Evolutionary conservation across 1,284 basidiomycete species (phyloP).

Genomic region (Puccinia brachypodii): DNA sequence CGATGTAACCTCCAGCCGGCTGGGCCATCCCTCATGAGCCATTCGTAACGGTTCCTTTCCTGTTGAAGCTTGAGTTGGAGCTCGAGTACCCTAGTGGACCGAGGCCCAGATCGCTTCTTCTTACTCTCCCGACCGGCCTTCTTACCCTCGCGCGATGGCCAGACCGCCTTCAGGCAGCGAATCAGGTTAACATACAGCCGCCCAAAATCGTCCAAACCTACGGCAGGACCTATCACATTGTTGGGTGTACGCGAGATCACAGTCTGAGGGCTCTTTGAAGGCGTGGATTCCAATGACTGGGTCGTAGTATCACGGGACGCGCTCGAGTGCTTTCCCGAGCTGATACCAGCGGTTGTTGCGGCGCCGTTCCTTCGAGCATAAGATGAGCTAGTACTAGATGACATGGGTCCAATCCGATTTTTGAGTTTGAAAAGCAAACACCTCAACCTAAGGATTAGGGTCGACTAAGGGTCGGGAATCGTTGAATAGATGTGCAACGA

Average conservation of each 20-base stretch:
- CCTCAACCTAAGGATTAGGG: not conserved
- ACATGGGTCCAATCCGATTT: not conserved
- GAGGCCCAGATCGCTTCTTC: not conserved
- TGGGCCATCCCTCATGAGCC: not conserved
- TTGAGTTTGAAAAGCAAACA: no score
- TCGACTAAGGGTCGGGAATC: not conserved
- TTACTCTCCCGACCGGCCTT: slow-evolving; percentile 2
- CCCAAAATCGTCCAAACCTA: not conserved
- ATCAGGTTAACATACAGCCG: not conserved
- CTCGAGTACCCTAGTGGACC: not conserved
- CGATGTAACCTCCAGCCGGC: not conserved
- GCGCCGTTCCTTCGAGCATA: not conserved
- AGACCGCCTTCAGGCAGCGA: not conserved
- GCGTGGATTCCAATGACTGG: not conserved
- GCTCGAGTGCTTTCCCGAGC: not conserved
- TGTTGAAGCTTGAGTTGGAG: slow-evolving; percentile 21
- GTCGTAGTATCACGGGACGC: not conserved
- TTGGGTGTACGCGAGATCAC: not conserved
- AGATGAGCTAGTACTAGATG: not conserved
- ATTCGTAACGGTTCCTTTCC: not conserved
- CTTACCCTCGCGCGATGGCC: not conserved
- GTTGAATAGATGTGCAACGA: not conserved
- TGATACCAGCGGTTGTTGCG: not conserved
- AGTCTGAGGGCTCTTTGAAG: not conserved
- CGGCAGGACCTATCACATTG: not conserved